Percentiles rank a stretch among this genome's conserved stretches.
These are phyloP conservation scores for Podosphaera leucotricha DNA, from an alignment of 2,329 filamentous ascomycete species.

Conservation along the genomic window DNA sequence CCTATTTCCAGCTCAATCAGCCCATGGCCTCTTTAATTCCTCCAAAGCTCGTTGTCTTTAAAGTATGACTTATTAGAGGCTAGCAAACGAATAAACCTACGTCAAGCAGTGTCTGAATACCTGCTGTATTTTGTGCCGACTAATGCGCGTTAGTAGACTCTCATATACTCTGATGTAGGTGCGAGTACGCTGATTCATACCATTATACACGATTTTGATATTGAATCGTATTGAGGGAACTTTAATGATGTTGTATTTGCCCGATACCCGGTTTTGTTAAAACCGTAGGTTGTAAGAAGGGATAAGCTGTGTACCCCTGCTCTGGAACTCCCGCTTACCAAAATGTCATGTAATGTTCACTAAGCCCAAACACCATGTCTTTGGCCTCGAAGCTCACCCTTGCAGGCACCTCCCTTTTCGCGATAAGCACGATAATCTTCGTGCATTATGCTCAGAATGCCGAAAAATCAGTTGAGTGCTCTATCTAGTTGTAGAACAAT, in stretches of 20 bases:
- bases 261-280: too few species aligned
- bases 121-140: conserved; percentile 95
- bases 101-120: conserved; percentile 96
- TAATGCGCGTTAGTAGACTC: conserved; percentile 17
- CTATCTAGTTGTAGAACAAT: neutral
- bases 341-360: neutral
- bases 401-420: conserved; percentile 50
- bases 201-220: neutral
- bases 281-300: too few species aligned
- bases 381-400: conserved; percentile 73
- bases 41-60: too few species aligned
- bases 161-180: neutral
- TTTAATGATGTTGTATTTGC: neutral
- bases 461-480: conserved; percentile 49
- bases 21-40: neutral
- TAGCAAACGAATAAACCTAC: conserved; percentile 30
- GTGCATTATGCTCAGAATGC: conserved; percentile 76
- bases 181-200: neutral
- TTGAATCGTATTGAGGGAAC: neutral
- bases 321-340: conserved; percentile 8
- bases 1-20: conserved; percentile 26
- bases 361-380: conserved; percentile 40
- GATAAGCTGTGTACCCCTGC: conserved; percentile 4
- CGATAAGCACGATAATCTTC: conserved; percentile 52
- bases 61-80: too few species aligned